Evolutionary conservation across 805 yeast genomes (phyloP).

Genomic region (Candida quercuum): DNA sequence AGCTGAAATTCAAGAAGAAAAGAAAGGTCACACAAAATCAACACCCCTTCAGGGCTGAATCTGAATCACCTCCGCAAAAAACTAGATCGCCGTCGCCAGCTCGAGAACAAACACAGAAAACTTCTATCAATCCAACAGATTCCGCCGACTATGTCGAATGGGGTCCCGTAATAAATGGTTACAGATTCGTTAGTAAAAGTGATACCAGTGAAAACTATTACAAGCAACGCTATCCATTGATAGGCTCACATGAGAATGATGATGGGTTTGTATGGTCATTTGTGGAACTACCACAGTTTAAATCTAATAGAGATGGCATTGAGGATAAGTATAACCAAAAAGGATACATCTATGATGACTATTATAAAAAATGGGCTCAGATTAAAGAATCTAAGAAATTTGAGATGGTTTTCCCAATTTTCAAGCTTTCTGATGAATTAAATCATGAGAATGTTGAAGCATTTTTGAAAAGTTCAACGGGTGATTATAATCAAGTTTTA

Average conservation of each 20-base stretch:
- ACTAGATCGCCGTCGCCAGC: background rate
- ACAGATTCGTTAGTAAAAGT: constrained; percentile 13
- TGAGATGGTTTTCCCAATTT: constrained; percentile 22
- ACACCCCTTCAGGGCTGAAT: background rate
- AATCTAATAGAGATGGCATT: background rate
- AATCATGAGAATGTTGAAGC: constrained; percentile 5
- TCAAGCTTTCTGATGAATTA: constrained; percentile 29
- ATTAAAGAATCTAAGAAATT: constrained; percentile 9
- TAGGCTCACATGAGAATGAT: constrained; percentile 1
- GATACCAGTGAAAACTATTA: constrained; percentile 6
- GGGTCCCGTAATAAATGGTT: constrained; percentile 25
- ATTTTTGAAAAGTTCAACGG: constrained; percentile 11
- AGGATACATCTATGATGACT: constrained; percentile 12
- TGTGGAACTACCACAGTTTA: constrained; percentile 14
- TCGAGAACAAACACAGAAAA: background rate
- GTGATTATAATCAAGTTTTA: constrained; percentile 15
- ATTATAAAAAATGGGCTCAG: constrained; percentile 25
- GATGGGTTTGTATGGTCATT: constrained; percentile 18
- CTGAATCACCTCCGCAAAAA: too few species aligned
- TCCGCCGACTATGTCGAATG: constrained; percentile 12
- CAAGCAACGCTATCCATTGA: constrained; percentile 7
- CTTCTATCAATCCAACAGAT: background rate
- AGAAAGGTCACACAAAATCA: background rate
- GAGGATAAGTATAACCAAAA: background rate
- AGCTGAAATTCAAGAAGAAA: background rate